Conservation (phyloP, 306 rosid species). For the Myrica gale region DNA sequence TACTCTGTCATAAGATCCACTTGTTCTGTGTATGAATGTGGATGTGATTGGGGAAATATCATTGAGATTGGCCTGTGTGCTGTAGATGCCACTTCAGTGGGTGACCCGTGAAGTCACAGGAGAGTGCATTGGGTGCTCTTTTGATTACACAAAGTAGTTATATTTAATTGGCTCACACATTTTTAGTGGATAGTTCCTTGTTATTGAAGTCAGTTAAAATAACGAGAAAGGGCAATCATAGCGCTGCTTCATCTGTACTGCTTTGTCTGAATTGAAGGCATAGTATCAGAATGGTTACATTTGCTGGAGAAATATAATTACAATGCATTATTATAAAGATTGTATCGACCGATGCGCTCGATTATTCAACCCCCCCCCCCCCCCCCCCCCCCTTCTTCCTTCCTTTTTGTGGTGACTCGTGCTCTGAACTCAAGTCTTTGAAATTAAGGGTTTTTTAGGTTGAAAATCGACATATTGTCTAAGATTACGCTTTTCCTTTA, state of each 20-base stretch:
- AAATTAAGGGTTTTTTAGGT: no score
- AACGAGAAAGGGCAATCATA: not conserved
- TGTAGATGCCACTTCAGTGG: slow-evolving; percentile 23
- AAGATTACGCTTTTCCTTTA: no score
- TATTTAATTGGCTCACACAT: not conserved
- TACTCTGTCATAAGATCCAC: slow-evolving; percentile 35
- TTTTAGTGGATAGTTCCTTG: not conserved
- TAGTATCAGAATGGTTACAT: not conserved
- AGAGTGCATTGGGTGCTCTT: slow-evolving; percentile 4
- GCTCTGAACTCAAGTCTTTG: no score
- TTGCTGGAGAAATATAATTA: not conserved
- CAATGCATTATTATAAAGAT: no score
- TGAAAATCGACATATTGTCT: no score
- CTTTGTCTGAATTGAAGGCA: not conserved
- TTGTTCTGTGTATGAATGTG: slow-evolving; percentile 9
- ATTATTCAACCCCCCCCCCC: no score
- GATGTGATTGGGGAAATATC: not conserved
- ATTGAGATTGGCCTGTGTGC: slow-evolving; percentile 18
- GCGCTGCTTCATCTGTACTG: not conserved
- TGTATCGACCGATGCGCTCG: no score
- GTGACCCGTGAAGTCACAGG: slow-evolving; percentile 13
- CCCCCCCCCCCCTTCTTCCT: no score
- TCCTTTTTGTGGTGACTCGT: no score
- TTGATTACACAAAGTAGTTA: not conserved
- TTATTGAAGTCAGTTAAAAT: not conserved